Base-by-base conservation (phyloP, 2,329 filamentous ascomycete genomes). In the Colletotrichum tamarilloi region DNA sequence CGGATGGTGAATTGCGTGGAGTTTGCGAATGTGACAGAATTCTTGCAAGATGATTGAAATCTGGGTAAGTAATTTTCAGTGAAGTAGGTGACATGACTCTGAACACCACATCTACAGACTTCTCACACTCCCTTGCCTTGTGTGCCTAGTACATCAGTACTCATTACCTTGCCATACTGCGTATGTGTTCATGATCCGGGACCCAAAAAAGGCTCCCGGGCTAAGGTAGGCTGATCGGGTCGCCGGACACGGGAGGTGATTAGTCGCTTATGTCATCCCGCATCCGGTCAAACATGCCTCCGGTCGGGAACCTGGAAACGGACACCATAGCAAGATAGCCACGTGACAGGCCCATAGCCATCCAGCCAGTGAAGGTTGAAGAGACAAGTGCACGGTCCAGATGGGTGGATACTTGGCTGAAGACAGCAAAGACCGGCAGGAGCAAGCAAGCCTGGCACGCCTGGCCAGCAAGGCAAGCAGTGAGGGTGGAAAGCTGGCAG, bases 321-420 rank as follows among this genome's bases (percentile, higher is more conserved):
- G 70, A 67, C 70, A 73, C 59, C 70, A 70, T 42, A 73, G 60
- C 66, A 60, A 24, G 19, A 60, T 16, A 49, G 35, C 67, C 70
- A 73, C 70, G 70, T 73, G 70, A 73, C 46, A 46, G 53, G n/a
- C 2, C 9, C 16, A 26, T 8, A 26, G n/a, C 9, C 57, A 35
- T 19, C 16, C n/a, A 24, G 35, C 32, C 32, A 35, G 32, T 35
- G 14, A 14, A 35, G 11, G 38, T 42, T 42, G 38, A 42, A 68
- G 16, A 59, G 22, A 16, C 14, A 49, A 57, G 30, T 30, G 67
- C 70, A 64, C 70, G 22, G 67, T 38, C 66, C 53, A 62, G 11
- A 1, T 11, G 7, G 22, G 32, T n/a, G 11, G 32, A 46, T 11
- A 53, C 32, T n/a, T 57, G 69, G 65, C 69, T 69, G 66, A 63